Evolutionary conservation across 129 eudicot genomes (phyloP).

Genomic region (Centella asiatica): DNA sequence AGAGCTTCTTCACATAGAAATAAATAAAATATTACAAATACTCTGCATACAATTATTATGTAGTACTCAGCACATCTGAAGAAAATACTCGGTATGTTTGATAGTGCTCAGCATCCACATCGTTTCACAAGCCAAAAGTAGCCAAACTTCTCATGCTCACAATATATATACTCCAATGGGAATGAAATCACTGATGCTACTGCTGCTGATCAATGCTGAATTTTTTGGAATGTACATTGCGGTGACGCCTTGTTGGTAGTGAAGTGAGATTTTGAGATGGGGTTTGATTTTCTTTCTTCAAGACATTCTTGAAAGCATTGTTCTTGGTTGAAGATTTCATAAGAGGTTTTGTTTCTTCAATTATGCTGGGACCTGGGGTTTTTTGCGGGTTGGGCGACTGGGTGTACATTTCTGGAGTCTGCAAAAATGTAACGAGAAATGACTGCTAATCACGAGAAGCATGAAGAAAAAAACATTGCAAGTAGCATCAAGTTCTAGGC

Average conservation of each 20-base stretch:
- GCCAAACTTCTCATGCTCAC: not conserved
- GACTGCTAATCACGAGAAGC: not conserved
- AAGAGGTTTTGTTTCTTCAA: slow-evolving; percentile 12
- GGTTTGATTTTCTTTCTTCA: slow-evolving; percentile 28
- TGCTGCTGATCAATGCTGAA: slow-evolving; percentile 26
- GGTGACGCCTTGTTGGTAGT: slow-evolving; percentile 34
- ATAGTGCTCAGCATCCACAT: no score
- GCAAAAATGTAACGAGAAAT: not conserved
- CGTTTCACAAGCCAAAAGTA: no score
- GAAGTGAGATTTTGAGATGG: slow-evolving; percentile 24
- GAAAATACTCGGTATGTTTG: no score
- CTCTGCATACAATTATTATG: no score
- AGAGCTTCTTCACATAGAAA: no score
- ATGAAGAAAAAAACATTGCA: not conserved
- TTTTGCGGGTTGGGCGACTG: slow-evolving; percentile 37
- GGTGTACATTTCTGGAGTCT: slow-evolving; percentile 28
- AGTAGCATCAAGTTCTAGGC: not conserved
- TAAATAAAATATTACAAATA: no score
- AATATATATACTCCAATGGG: not conserved
- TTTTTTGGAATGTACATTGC: slow-evolving; percentile 44
- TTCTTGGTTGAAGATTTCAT: slow-evolving; percentile 24
- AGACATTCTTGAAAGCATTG: slow-evolving; percentile 27
- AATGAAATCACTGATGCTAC: not conserved
- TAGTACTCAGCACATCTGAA: no score
- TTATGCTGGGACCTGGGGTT: slow-evolving; percentile 18